Conservation (phyloP, 345 rosid genomes). For the Aquilaria sinensis region DNA sequence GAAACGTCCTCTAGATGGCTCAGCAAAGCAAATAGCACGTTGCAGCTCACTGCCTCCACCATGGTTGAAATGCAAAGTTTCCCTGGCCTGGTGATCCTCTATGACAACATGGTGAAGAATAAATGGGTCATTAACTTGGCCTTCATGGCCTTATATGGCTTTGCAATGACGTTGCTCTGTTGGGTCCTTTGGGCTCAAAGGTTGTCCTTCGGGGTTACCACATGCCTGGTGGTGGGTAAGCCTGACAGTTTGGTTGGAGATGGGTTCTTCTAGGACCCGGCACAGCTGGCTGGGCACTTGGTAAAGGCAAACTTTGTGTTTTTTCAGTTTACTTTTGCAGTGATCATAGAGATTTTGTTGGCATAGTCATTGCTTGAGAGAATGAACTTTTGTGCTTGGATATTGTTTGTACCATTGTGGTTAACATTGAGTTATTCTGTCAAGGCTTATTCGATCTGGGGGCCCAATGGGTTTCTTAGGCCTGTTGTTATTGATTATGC, state of each 20-base stretch:
- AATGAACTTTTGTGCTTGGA: constrained; percentile 68
- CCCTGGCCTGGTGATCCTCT: constrained; percentile 55
- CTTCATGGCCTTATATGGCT: constrained; percentile 63
- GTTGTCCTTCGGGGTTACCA: constrained; percentile 37
- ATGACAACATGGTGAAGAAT: constrained; percentile 65
- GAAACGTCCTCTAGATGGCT: constrained; percentile 34
- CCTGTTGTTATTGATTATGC: constrained; percentile 39
- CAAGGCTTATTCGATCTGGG: constrained; percentile 55
- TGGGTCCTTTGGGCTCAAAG: constrained; percentile 56
- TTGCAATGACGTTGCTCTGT: constrained; percentile 41
- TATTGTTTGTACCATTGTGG: constrained; percentile 59
- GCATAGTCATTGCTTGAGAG: constrained; percentile 60
- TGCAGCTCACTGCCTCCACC: constrained; percentile 56
- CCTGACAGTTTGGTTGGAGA: constrained; percentile 20
- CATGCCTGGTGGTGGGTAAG: constrained; percentile 27
- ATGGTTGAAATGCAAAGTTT: constrained; percentile 54
- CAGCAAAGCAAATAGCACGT: constrained; percentile 45
- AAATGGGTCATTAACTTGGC: constrained; percentile 68
- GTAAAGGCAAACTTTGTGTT: constrained; percentile 41
- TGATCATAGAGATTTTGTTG: constrained; percentile 47
- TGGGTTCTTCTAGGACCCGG: not conserved
- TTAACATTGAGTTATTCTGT: constrained; percentile 37
- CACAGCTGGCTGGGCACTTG: not conserved
- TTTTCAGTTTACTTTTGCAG: constrained; percentile 57
- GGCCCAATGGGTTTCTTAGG: constrained; percentile 27